These are phyloP conservation scores for Fusarium annulatum DNA, from an alignment of 2,329 filamentous ascomycete species.

Conservation along the genomic window DNA sequence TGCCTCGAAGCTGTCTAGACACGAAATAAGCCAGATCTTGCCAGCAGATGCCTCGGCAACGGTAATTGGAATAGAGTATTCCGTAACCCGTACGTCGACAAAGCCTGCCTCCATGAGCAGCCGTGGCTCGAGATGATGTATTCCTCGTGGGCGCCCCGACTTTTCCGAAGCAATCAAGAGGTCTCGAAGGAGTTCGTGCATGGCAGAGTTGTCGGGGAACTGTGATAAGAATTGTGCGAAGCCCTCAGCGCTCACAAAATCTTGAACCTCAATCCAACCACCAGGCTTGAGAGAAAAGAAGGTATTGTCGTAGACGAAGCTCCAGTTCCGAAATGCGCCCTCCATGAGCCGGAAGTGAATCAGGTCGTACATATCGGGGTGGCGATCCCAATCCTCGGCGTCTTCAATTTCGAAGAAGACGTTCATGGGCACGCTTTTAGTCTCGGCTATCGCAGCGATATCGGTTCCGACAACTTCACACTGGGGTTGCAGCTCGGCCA, in stretches of 20 bases:
- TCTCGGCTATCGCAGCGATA: slow-evolving; percentile 67
- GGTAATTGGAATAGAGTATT: slow-evolving; percentile 61
- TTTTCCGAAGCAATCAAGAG: slow-evolving; percentile 56
- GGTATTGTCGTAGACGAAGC: slow-evolving; percentile 63
- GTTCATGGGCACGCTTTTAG: slow-evolving; percentile 66
- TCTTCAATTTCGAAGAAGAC: slow-evolving; percentile 70
- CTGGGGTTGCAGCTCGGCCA: slow-evolving; percentile 64
- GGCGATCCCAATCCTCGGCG: slow-evolving; percentile 69
- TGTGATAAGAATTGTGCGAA: slow-evolving; percentile 46
- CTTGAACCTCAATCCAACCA: slow-evolving; percentile 67
- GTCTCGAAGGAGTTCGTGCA: slow-evolving; percentile 56
- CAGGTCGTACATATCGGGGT: slow-evolving; percentile 63
- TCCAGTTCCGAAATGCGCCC: slow-evolving; percentile 68
- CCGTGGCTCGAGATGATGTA: slow-evolving; percentile 58
- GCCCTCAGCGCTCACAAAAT: slow-evolving; percentile 61
- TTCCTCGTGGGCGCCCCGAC: slow-evolving; percentile 59
- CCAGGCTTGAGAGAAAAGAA: slow-evolving; percentile 66
- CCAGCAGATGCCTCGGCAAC: slow-evolving; percentile 59
- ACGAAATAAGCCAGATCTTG: slow-evolving; percentile 65
- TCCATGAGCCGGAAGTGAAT: slow-evolving; percentile 67
- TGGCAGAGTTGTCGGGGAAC: slow-evolving; percentile 58
- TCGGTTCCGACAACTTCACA: slow-evolving; percentile 70
- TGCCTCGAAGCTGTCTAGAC: slow-evolving; percentile 63
- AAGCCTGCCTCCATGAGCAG: slow-evolving; percentile 62
- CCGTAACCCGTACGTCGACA: slow-evolving; percentile 60